Conservation (phyloP, 139 green algal species). For the Medakamo hakoo region DNA sequence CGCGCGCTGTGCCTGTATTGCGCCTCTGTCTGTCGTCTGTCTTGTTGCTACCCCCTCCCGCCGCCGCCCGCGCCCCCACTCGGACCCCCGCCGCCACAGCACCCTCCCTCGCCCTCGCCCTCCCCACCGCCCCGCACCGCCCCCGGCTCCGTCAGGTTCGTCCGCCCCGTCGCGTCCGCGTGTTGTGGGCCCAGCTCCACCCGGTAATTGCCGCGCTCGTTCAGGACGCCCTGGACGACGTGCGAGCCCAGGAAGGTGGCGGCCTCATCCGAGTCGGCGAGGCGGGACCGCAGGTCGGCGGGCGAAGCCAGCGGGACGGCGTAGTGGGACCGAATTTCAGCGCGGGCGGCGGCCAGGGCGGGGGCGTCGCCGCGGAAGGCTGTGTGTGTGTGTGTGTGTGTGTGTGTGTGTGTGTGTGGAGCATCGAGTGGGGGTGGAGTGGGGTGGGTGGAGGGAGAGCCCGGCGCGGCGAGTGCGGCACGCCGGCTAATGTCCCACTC, state of each 20-base stretch:
- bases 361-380: slow-evolving; percentile 7
- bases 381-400: not conserved
- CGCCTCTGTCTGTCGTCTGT: too few species aligned
- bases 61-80: too few species aligned
- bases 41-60: too few species aligned
- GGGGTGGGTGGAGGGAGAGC: too few species aligned
- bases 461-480: too few species aligned
- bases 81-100: too few species aligned
- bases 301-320: slow-evolving; percentile 1
- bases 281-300: not conserved
- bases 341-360: not conserved
- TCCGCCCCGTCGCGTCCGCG: not conserved
- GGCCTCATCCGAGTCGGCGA: slow-evolving; percentile 10
- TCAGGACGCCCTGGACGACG: slow-evolving; percentile 17
- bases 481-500: not conserved
- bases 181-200: not conserved
- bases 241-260: slow-evolving; percentile 10
- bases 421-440: too few species aligned
- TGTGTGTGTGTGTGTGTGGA: too few species aligned
- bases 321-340: slow-evolving; percentile 6
- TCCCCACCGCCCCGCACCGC: not conserved
- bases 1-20: too few species aligned
- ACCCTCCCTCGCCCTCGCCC: too few species aligned
- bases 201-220: slow-evolving; percentile 12
- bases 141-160: not conserved